Evolutionary conservation across 371 early-diverging fungal species (phyloP).

Genomic region (Saksenaea vasiformis): DNA sequence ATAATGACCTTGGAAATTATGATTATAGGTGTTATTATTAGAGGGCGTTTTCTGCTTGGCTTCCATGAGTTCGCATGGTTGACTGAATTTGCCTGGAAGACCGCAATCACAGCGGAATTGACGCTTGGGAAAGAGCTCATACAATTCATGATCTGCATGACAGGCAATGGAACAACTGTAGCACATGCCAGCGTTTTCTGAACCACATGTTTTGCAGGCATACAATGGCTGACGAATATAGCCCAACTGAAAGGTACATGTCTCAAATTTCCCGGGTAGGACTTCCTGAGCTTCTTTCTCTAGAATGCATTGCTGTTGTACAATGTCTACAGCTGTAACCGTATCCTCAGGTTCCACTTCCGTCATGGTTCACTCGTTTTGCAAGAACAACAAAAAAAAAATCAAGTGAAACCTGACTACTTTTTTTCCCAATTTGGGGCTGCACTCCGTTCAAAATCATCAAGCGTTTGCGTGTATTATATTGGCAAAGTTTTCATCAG

Average conservation of each 20-base stretch:
- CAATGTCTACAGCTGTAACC: slow-evolving; percentile 58
- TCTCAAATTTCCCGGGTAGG: slow-evolving; percentile 74
- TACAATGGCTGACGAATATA: slow-evolving; percentile 83
- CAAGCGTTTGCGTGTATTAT: too few relatives aligned
- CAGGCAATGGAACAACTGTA: slow-evolving; percentile 81
- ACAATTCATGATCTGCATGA: slow-evolving; percentile 79
- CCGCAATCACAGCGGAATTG: slow-evolving; percentile 90
- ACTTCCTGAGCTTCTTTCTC: slow-evolving; percentile 58
- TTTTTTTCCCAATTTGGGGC: too few relatives aligned
- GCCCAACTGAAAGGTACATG: slow-evolving; percentile 77
- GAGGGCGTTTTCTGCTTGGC: slow-evolving; percentile 33
- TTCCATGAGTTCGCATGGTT: slow-evolving; percentile 36
- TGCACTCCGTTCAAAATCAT: too few relatives aligned
- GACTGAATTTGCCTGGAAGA: slow-evolving; percentile 41
- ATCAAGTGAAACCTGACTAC: not conserved
- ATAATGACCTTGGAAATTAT: slow-evolving; percentile 79
- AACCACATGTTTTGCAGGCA: slow-evolving; percentile 79
- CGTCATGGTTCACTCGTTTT: not conserved
- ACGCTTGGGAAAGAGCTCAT: slow-evolving; percentile 84
- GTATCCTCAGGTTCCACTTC: slow-evolving; percentile 5
- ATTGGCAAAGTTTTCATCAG: too few relatives aligned
- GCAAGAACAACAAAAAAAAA: not conserved
- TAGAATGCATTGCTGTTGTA: slow-evolving; percentile 52
- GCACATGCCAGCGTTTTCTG: slow-evolving; percentile 72
- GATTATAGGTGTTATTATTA: slow-evolving; percentile 78